Conservation (phyloP, 441 rosid species). For the Brassica hybrid region DNA sequence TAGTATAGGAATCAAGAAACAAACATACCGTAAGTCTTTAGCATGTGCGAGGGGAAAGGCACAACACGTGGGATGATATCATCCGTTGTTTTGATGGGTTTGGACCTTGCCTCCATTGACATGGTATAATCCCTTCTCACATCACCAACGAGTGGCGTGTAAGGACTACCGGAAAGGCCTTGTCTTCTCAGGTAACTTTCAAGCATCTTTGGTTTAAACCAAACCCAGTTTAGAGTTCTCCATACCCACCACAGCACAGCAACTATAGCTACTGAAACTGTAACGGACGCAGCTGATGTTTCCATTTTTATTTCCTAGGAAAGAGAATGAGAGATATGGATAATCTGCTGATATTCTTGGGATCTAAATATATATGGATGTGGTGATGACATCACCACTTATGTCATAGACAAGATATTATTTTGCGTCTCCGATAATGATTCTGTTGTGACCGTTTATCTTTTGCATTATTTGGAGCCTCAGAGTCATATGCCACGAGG, state of each 20-base stretch:
- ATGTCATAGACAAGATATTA: not conserved
- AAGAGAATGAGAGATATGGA: not conserved
- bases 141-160: conserved; percentile 39
- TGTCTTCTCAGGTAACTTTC: conserved; percentile 36
- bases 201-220: conserved; percentile 42
- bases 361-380: not conserved
- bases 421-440: not conserved
- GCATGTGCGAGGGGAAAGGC: conserved; percentile 32
- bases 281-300: conserved; percentile 9
- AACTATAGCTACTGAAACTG: conserved; percentile 24
- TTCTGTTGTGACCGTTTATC: not conserved
- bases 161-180: conserved; percentile 38
- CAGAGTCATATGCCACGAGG: not conserved
- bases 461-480: not conserved
- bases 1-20: not conserved
- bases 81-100: conserved; percentile 30
- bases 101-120: conserved; percentile 34
- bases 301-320: not conserved
- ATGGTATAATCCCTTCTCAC: conserved; percentile 17
- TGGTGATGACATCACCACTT: conserved; percentile 6
- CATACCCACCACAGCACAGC: conserved; percentile 32
- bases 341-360: not conserved
- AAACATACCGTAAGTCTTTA: conserved; percentile 44
- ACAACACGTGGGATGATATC: conserved; percentile 19
- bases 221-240: too few species aligned